Evolutionary conservation across 78 protist species (phyloP), one percentile per base, ranked within the genome.

Genomic region (Thecamonas trahens): DNA sequence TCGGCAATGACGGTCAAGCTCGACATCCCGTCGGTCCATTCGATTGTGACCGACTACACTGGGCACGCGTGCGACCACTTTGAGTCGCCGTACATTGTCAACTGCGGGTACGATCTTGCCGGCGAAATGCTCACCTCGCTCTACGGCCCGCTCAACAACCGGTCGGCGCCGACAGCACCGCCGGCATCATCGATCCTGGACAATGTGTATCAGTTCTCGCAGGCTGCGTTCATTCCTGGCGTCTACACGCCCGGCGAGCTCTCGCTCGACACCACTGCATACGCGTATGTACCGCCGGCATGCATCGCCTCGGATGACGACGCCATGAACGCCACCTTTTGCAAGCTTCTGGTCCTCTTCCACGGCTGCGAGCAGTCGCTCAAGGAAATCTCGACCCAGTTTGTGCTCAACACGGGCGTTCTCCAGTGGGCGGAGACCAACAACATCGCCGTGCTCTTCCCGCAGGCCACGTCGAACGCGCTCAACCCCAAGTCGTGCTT

Each of bases 351-450:
- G 63, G 2, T 79, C 20, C 26, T 8, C 47, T 72, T 72, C 29
- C 84, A 79, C 53, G 84, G 84, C 17, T 79, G 84, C 65, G 2
- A 7, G 15, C 77, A 72, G 60, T 1, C 3, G n/a, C 1, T n/a
- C 44, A 3, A 58, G 20, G 38, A 9, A 2, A 24, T 72, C 29
- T 58, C 73, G 32, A 37, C 17, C 34, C 29, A 37, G 18, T 79
- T 20, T 45, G 32, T 55, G 53, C 4, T 3, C 42, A 3, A 73
- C 72, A 44, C 79, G 22, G 84, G 79, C 6, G 13, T 22, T 49
- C 61, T 65, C 57, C 74, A 73, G 18, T 73, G 61, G 54, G 84
- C 84, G 18, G 84, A 79, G 63, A 28, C 79, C 26, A 72, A 71
- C 70, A 42, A 79, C 62, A 59, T 79, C 70, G 20, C 72, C 34